Base-by-base conservation (phyloP, 257 asterid genomes). In the Fraxinus cuspidata region DNA sequence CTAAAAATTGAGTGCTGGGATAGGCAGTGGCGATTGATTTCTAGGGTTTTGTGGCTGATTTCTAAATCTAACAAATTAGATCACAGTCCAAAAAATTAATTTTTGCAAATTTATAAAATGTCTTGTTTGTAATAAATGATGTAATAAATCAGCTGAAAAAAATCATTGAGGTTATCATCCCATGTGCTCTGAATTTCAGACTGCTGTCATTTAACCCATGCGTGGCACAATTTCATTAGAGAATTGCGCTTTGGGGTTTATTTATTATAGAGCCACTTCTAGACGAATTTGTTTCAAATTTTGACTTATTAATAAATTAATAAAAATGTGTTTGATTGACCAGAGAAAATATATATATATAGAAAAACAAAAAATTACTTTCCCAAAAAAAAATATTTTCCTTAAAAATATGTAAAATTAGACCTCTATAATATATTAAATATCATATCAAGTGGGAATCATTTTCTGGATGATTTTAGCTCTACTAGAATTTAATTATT, bases 1-100 rank as follows among this genome's bases (percentile, higher is more conserved):
- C 81, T 77, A 78, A 79, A 42, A 79, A 31, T 77, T 68, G 70
- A 79, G 77, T 76, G 88, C 58, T 44, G 47, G 4, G 71, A 13
- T 2, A 23, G 68, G 16, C 18, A 60, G 68, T 23, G 68, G 31
- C 32, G 68, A 60, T 23, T 60, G 16, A 60, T 23, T 60, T 23
- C 68, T 60, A 23, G 68, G 68, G 32, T 60, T 60, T 60, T 60
- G 68, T 2, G 15, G 31, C 29, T 23, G 15, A 53, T 7, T 60
- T 60, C 68, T 60, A 25, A 23, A 23, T 60, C 68, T 56, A 56
- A 25, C 1, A 53, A n/a, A n/a, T 53, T n/a, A 53, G 56, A 47
- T 47, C 56, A 47, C 53, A 53, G 63, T 19, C 68, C 13, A 60
- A 60, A 5, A 53, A 60, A 58, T 21, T 21, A 60, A 60, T 60